Evolutionary conservation across 495 filamentous ascomycete genomes (phyloP).

Genomic region (Trichoderma parareesei): DNA sequence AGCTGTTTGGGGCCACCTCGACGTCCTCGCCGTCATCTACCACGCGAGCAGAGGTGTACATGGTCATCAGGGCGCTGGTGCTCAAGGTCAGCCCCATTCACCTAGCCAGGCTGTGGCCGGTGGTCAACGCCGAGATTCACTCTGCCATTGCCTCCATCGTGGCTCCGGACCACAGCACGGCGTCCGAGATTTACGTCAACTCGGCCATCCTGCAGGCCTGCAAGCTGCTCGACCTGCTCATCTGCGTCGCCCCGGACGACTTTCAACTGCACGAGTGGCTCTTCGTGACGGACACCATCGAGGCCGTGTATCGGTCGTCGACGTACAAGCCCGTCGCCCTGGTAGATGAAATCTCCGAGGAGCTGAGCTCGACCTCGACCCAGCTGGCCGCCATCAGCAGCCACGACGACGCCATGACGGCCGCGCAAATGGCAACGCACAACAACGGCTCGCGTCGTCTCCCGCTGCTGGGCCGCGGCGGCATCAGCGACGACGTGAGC

Average conservation of each 20-base stretch:
- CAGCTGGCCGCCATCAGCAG: neutral
- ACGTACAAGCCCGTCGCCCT: slow-evolving; percentile 66
- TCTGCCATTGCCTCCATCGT: slow-evolving; percentile 70
- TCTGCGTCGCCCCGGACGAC: slow-evolving; percentile 84
- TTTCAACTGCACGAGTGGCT: slow-evolving; percentile 96
- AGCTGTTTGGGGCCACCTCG: slow-evolving; percentile 76
- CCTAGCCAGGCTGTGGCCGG: slow-evolving; percentile 78
- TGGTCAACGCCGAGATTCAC: slow-evolving; percentile 80
- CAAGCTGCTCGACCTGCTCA: slow-evolving; percentile 78
- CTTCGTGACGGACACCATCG: slow-evolving; percentile 92
- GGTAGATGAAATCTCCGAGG: slow-evolving; percentile 78
- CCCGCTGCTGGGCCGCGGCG: slow-evolving; percentile 41
- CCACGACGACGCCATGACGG: slow-evolving; percentile 13
- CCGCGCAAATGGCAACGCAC: slow-evolving; percentile 17
- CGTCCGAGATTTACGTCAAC: slow-evolving; percentile 65
- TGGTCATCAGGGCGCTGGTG: slow-evolving; percentile 74
- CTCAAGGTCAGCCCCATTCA: slow-evolving; percentile 69
- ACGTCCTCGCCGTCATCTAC: slow-evolving; percentile 87
- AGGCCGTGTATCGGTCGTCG: slow-evolving; percentile 83
- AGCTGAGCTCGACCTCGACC: slow-evolving; percentile 45
- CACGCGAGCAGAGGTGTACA: slow-evolving; percentile 76
- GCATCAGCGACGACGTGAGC: slow-evolving; percentile 40
- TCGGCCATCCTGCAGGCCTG: slow-evolving; percentile 75
- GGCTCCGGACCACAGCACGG: slow-evolving; percentile 50
- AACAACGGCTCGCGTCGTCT: slow-evolving; percentile 21